Evolutionary conservation across 2,329 filamentous ascomycete genomes (phyloP).

Genomic region (Pseudopyricularia cyperi): DNA sequence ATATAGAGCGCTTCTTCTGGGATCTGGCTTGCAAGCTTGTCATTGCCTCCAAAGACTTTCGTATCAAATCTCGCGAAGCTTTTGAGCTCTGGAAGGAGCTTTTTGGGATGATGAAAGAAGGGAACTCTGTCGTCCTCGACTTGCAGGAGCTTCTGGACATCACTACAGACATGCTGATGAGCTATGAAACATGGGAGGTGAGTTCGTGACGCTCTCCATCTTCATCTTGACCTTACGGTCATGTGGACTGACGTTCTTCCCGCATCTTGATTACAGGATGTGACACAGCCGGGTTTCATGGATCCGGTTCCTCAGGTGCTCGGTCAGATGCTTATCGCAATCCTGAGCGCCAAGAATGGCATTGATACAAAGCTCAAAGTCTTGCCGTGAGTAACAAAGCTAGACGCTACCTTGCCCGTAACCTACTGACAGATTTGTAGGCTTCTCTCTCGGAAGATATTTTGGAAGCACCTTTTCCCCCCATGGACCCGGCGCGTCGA

Average conservation of each 20-base stretch:
- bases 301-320: constrained; percentile 15
- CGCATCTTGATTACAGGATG: constrained; percentile 14
- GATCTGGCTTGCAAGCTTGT: constrained; percentile 25
- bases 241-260: constrained; percentile 1
- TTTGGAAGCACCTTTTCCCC: constrained; percentile 56
- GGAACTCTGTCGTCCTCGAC: constrained; percentile 17
- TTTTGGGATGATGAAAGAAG: constrained; percentile 23
- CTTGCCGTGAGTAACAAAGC: background rate
- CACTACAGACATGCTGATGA: constrained; percentile 13
- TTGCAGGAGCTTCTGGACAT: constrained; percentile 12
- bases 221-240: constrained; percentile 10
- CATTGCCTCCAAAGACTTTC: constrained; percentile 17
- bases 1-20: constrained; percentile 35
- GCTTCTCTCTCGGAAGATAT: constrained; percentile 32
- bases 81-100: constrained; percentile 27
- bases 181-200: constrained; percentile 18
- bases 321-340: background rate
- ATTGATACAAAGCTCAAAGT: background rate
- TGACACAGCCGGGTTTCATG: constrained; percentile 21
- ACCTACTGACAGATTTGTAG: constrained; percentile 4
- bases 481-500: constrained; percentile 18
- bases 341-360: background rate
- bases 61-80: constrained; percentile 28
- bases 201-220: constrained; percentile 4
- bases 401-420: background rate